A percentile compares a stretch with the other conserved stretches of the same genome.
Evolutionary conservation across 2,329 filamentous ascomycete species (phyloP).

Genomic region (Exserohilum turcica): DNA sequence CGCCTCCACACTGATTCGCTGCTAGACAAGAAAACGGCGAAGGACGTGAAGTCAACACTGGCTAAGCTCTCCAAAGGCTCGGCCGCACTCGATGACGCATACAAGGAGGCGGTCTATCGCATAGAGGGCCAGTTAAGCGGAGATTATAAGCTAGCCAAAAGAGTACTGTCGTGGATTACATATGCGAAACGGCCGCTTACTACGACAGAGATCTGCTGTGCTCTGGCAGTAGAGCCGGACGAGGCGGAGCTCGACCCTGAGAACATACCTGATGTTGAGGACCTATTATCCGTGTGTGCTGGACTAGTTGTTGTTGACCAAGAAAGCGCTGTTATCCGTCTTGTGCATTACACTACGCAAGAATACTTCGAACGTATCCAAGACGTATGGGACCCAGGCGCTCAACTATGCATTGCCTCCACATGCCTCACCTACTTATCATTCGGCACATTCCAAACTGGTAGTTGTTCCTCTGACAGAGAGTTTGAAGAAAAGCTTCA

Average conservation of each 20-base stretch:
- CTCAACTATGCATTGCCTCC: constrained; percentile 18
- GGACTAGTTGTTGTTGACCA: constrained; percentile 24
- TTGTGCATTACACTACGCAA: constrained; percentile 36
- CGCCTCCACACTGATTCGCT: constrained; percentile 18
- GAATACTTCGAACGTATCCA: constrained; percentile 33
- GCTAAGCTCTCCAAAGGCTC: constrained; percentile 9
- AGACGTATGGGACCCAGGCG: constrained; percentile 32
- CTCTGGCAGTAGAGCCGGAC: constrained; percentile 15
- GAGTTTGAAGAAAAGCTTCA: constrained; percentile 23
- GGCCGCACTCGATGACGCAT: constrained; percentile 11
- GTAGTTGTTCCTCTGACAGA: constrained; percentile 17
- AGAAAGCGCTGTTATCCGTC: constrained; percentile 31
- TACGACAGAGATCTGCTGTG: constrained; percentile 18
- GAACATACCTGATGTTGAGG: constrained; percentile 15
- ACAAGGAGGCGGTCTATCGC: constrained; percentile 27
- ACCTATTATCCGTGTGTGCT: constrained; percentile 27
- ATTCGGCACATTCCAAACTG: constrained; percentile 27
- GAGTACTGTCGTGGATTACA: constrained; percentile 21
- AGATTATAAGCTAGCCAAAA: constrained; percentile 44
- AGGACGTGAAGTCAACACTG: constrained; percentile 10
- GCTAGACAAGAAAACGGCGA: constrained; percentile 12
- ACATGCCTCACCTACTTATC: constrained; percentile 40
- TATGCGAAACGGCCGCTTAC: constrained; percentile 21
- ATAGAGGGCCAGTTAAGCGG: constrained; percentile 49
- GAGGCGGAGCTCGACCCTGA: constrained; percentile 13